A percentile compares a stretch with the other conserved stretches of the same genome.
phyloP scores from a whole-genome alignment of 768 basidiomycete genomes.

The Tricholoma terreum region DNA sequence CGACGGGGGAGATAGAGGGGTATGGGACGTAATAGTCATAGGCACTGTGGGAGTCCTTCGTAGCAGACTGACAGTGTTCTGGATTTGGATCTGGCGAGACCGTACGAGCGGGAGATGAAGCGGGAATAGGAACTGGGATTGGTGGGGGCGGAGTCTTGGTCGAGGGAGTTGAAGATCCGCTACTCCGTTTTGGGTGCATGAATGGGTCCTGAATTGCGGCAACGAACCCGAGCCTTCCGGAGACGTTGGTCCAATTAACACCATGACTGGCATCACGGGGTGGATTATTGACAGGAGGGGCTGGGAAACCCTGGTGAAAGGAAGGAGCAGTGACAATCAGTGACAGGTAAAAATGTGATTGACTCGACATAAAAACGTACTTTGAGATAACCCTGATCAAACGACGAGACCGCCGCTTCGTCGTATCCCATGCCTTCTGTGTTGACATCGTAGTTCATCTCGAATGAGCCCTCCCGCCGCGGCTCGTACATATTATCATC shows the following conservation, averaged over 20 bases:
- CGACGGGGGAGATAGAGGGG: not conserved
- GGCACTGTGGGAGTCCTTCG: not conserved
- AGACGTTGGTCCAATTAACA: not conserved
- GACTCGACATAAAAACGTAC: conserved; percentile 14
- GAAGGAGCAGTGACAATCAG: not conserved
- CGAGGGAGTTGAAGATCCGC: conserved; percentile 1
- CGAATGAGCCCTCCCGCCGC: conserved; percentile 12
- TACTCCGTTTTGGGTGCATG: not conserved
- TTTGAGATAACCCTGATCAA: conserved; percentile 22
- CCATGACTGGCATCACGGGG: conserved; percentile 2
- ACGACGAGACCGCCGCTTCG: conserved; percentile 11
- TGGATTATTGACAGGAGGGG: not conserved
- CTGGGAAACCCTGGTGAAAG: not conserved
- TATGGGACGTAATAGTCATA: not conserved
- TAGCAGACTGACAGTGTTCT: not conserved
- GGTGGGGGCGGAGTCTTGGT: not conserved
- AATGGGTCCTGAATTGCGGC: not conserved
- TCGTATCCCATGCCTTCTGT: conserved; percentile 26
- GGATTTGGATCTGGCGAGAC: not conserved
- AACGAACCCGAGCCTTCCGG: not conserved
- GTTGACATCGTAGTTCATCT: conserved; percentile 5
- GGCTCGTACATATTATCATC: conserved; percentile 5
- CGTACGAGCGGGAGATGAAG: not conserved
- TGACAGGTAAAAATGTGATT: not conserved
- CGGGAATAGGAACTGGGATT: not conserved